Evolutionary conservation across 805 yeast species (phyloP).

Genomic region (Cyberlindnera meyerae): DNA sequence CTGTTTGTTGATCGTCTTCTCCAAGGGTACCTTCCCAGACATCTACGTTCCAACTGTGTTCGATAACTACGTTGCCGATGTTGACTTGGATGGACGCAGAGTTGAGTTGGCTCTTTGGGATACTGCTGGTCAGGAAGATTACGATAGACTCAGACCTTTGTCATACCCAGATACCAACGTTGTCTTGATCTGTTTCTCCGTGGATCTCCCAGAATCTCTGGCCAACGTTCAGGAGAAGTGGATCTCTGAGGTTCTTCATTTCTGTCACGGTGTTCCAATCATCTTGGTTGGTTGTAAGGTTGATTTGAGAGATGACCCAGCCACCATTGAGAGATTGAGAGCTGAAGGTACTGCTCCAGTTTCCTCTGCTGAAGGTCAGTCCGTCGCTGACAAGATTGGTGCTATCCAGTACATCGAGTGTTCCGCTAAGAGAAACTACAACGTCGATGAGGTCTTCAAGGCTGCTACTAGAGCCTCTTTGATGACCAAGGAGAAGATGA

Average conservation of each 20-base stretch:
- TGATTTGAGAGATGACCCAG: constrained; percentile 80
- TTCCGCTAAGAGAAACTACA: constrained; percentile 86
- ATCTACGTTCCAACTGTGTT: constrained; percentile 95
- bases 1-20: constrained; percentile 79
- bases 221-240: constrained; percentile 95
- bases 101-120: constrained; percentile 96
- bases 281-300: constrained; percentile 89
- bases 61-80: constrained; percentile 97
- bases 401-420: constrained; percentile 86
- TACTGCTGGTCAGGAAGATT: constrained; percentile 98
- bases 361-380: constrained; percentile 74
- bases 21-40: constrained; percentile 89
- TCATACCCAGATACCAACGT: constrained; percentile 93
- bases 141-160: constrained; percentile 86
- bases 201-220: constrained; percentile 86
- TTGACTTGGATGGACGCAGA: constrained; percentile 83
- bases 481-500: constrained; percentile 38
- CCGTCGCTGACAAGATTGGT: constrained; percentile 84
- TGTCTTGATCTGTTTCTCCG: constrained; percentile 83
- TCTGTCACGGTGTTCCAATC: constrained; percentile 92
- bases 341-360: constrained; percentile 79
- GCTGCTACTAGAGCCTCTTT: constrained; percentile 90
- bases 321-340: constrained; percentile 68
- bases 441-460: constrained; percentile 90
- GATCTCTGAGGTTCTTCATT: constrained; percentile 90